These are phyloP conservation scores for Mycena kentingensis DNA, from an alignment of 768 basidiomycete genomes.

Conservation along the genomic window DNA sequence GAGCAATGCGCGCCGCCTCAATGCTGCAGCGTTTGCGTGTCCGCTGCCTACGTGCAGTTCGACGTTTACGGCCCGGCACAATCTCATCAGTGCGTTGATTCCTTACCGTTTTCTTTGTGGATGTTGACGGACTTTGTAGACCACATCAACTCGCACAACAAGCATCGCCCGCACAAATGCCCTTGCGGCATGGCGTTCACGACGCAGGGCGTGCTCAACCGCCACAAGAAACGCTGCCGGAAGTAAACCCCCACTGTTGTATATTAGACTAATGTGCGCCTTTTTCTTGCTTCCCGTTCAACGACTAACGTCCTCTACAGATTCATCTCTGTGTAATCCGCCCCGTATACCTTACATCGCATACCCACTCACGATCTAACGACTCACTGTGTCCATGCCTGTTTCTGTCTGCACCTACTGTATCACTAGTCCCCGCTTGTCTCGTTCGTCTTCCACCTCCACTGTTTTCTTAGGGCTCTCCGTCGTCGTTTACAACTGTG, in stretches of 20 bases:
- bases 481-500: constrained; percentile 1
- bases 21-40: constrained; percentile 15
- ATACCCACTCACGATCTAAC: constrained; percentile 4
- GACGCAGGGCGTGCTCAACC: constrained; percentile 22
- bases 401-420: background rate
- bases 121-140: constrained; percentile 5
- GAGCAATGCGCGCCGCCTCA: constrained; percentile 16
- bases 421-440: constrained; percentile 2
- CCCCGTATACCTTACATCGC: constrained; percentile 7
- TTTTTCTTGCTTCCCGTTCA: background rate
- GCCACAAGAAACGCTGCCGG: constrained; percentile 23
- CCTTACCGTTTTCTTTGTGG: background rate
- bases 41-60: constrained; percentile 9
- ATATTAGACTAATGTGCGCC: constrained; percentile 3
- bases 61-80: constrained; percentile 23
- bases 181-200: constrained; percentile 19
- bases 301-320: background rate
- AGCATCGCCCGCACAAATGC: constrained; percentile 18
- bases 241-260: background rate
- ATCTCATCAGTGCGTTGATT: constrained; percentile 14
- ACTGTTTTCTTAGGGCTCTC: background rate
- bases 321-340: background rate
- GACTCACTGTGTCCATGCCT: background rate
- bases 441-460: background rate
- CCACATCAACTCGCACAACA: constrained; percentile 24